Base-by-base conservation (phyloP, 1,139 yeast genomes). In the Blastobotrys petasosporus region DNA sequence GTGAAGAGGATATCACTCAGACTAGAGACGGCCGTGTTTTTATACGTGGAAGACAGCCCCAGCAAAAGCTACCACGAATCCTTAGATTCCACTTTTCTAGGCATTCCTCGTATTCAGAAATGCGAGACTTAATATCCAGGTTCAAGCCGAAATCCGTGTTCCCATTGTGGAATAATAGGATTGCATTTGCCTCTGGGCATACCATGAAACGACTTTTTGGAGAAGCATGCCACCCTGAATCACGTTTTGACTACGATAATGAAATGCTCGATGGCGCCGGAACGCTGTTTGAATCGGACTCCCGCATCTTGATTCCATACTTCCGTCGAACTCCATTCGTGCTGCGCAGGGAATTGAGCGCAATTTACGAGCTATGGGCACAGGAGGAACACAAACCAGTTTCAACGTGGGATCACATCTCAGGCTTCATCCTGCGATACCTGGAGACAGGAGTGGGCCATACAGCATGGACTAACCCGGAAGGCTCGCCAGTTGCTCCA, bases 41-140 rank as follows among this genome's bases (percentile, higher is more conserved):
- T 17, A 11, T 17, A 7, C 25, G 32, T 13, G 37, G 43, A n/a
- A 40, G 28, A 20, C 6, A 32, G 3, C 23, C 28, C 10, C 13
- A 13, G 7, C 7, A 20, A 9, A 6, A 12, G 20, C 30, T 40
- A 2, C 43, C 43, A n/a, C 30, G 20, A 10, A 16, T 67, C 9
- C 49, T 76, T 0, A 63, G 64, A 45, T 65, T 73, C 33, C 60
- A 71, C 25, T 78, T 73, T 56, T 76, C 82, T 1, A 60, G 83
- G 29, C 84, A 79, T 52, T 76, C 82, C 1, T 76, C 82, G 0
- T 75, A 67, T 49, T 51, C 66, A 2, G 84, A 79, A 54, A 61
- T 70, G 8, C 49, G 63, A n/a, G 52, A 65, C 2, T 67, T 79
- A 10, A 57, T 76, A 0, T 50, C 60, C 8, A 34, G 64, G 31